A percentile compares a stretch with the other conserved stretches of the same genome.
phyloP scores from a whole-genome alignment of 208 protist genomes.

The Sergeia podlipaevii region DNA sequence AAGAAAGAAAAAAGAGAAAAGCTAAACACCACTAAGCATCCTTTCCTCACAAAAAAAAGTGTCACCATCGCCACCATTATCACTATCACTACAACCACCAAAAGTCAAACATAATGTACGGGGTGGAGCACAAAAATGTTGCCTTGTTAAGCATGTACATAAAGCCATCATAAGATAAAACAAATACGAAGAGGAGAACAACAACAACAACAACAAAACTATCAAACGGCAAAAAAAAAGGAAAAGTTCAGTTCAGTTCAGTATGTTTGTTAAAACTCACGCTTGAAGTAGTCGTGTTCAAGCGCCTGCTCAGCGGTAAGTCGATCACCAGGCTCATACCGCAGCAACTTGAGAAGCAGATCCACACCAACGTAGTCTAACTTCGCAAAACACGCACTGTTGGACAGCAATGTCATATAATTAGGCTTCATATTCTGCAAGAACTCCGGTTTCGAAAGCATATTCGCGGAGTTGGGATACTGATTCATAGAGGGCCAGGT shows the following conservation, averaged over 20 bases:
- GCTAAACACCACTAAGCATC: too few relatives aligned
- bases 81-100: too few relatives aligned
- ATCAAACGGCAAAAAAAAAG: too few relatives aligned
- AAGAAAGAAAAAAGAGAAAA: slow-evolving; percentile 8
- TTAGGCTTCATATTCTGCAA: slow-evolving; percentile 48
- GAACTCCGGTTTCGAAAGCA: slow-evolving; percentile 71
- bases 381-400: slow-evolving; percentile 44
- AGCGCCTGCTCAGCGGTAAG: slow-evolving; percentile 77
- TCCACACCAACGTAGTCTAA: slow-evolving; percentile 60
- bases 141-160: too few relatives aligned
- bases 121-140: too few relatives aligned
- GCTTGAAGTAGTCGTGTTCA: slow-evolving; percentile 80
- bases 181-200: too few relatives aligned
- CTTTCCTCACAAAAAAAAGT: too few relatives aligned
- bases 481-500: slow-evolving; percentile 90
- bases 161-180: too few relatives aligned
- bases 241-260: neutral
- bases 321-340: slow-evolving; percentile 70
- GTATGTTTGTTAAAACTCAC: slow-evolving; percentile 39
- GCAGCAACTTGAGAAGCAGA: slow-evolving; percentile 59
- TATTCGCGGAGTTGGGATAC: slow-evolving; percentile 79
- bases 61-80: too few relatives aligned
- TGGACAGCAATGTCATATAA: slow-evolving; percentile 42
- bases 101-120: too few relatives aligned
- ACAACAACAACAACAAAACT: too few relatives aligned